Percentiles rank a stretch among this genome's conserved stretches.
Evolutionary conservation across 2,329 filamentous ascomycete species (phyloP).

Genomic region (Fusarium pininemorale): DNA sequence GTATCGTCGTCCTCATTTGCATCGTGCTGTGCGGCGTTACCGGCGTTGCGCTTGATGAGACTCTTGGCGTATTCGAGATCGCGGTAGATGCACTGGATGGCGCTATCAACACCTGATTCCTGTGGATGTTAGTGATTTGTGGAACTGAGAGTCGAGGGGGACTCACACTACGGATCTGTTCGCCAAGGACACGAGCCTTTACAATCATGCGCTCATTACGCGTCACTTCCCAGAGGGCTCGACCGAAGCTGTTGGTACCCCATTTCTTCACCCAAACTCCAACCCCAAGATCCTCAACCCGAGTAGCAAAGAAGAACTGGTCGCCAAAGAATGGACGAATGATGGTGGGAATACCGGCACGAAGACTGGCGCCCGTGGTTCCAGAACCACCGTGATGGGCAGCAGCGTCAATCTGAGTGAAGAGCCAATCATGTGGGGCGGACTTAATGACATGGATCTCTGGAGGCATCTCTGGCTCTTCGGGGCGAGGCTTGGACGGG

Average conservation of each 20-base stretch:
- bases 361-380: constrained; percentile 90
- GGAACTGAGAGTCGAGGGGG: rapidly evolving
- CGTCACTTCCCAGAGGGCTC: constrained; percentile 90
- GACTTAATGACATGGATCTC: constrained; percentile 90
- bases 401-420: constrained; percentile 90
- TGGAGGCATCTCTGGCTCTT: constrained; percentile 73
- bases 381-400: constrained; percentile 95
- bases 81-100: constrained; percentile 92
- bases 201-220: constrained; percentile 90
- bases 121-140: constrained; percentile 52
- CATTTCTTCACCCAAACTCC: constrained; percentile 90
- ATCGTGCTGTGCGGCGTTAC: constrained; percentile 57
- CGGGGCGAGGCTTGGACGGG: constrained; percentile 59
- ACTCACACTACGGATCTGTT: constrained; percentile 85
- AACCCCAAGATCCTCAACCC: constrained; percentile 93
- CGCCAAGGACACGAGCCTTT: constrained; percentile 83
- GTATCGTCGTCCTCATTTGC: constrained; percentile 65
- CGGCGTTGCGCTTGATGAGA: constrained; percentile 74
- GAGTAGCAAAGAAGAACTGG: constrained; percentile 92
- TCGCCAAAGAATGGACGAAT: constrained; percentile 98
- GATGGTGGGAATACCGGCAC: constrained; percentile 92
- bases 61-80: constrained; percentile 93
- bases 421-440: constrained; percentile 96
- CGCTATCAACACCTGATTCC: constrained; percentile 90
- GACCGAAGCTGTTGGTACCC: constrained; percentile 84